A percentile compares a stretch with the other conserved stretches of the same genome.
phyloP scores from a whole-genome alignment of 1,139 yeast species.

The Pichia sp. region DNA sequence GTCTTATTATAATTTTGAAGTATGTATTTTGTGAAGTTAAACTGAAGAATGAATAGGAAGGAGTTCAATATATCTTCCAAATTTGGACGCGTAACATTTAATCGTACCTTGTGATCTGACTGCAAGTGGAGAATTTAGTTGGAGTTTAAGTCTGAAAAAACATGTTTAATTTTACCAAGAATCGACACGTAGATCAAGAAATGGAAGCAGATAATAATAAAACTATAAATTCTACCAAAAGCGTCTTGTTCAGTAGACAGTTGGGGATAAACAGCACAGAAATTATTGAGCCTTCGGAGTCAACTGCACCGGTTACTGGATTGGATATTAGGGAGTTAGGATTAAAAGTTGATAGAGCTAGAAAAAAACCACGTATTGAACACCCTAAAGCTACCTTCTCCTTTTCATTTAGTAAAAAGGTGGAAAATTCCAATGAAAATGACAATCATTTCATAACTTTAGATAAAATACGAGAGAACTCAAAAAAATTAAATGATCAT shows the following conservation, averaged over 20 bases:
- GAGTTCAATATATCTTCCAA: no score
- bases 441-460: background rate
- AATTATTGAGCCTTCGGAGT: background rate
- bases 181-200: background rate
- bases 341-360: background rate
- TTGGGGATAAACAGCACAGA: background rate
- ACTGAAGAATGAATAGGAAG: no score
- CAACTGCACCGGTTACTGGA: background rate
- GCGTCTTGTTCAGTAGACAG: background rate
- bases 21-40: background rate
- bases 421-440: background rate
- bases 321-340: background rate
- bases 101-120: no score
- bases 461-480: constrained; percentile 3
- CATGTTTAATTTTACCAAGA: background rate
- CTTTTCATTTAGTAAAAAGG: background rate
- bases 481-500: background rate
- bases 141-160: background rate
- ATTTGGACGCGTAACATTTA: no score
- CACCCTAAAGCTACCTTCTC: background rate
- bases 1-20: background rate
- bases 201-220: background rate
- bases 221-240: background rate
- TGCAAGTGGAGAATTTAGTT: no score
- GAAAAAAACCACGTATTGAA: constrained; percentile 1